These are phyloP conservation scores for Mimosa pudica DNA, from an alignment of 306 rosid genomes.

Conservation along the genomic window DNA sequence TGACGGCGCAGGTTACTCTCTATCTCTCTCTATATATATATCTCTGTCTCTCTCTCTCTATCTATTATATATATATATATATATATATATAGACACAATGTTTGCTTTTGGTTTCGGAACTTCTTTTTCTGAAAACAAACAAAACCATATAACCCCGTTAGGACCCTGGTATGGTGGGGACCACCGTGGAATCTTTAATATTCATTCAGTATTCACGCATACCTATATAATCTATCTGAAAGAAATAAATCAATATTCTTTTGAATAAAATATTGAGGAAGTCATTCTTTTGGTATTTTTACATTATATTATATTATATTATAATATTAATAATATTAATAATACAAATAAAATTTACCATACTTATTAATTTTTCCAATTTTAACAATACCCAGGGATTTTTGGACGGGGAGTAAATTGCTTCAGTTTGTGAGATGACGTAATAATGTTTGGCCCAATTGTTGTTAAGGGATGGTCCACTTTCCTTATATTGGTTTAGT, in stretches of 20 bases:
- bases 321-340: too few relatives aligned
- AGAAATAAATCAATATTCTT: not conserved
- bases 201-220: not conserved
- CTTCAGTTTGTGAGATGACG: constrained; percentile 41
- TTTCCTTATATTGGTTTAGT: constrained; percentile 17
- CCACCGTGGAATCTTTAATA: constrained; percentile 52
- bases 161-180: constrained; percentile 48
- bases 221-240: not conserved
- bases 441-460: constrained; percentile 23
- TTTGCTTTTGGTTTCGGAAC: constrained; percentile 47
- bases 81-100: constrained; percentile 6
- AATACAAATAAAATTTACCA: not conserved
- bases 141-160: constrained; percentile 38
- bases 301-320: not conserved
- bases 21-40: constrained; percentile 24
- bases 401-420: constrained; percentile 25
- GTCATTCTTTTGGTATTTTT: not conserved
- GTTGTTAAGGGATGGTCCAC: constrained; percentile 39
- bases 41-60: constrained; percentile 32
- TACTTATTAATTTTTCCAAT: not conserved
- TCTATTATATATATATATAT: too few relatives aligned
- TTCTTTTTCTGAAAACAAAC: constrained; percentile 52
- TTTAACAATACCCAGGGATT: not conserved
- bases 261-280: not conserved
- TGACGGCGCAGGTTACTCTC: constrained; percentile 77